Base-by-base conservation (phyloP, 2,329 filamentous ascomycete genomes). In the Penicillium sp. region DNA sequence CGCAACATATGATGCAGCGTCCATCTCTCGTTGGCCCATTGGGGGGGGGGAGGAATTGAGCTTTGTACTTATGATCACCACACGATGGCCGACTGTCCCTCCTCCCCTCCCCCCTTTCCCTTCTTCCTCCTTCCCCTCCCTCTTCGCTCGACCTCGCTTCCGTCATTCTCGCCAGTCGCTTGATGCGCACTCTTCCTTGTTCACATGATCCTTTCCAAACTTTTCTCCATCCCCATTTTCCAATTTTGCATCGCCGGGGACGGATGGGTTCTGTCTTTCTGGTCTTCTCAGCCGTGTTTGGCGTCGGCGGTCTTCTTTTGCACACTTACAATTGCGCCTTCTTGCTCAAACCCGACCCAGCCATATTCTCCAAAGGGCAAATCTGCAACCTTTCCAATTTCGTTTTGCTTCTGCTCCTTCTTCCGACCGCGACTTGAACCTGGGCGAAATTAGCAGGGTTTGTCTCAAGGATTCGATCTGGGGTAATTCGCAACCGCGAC, bases 241-340 rank as follows among this genome's bases (percentile, higher is more conserved):
- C 18, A 18, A 18, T 18, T 18, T 18, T 60, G 56, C 59, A 61
- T 59, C 29, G 48, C 56, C 34, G 58, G 56, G 58, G 56, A 58
- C 32, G 42, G 55, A 56, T 53, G 50, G 54, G 51, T 55, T 60
- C 44, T 56, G 45, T 59, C 52, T 56, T 59, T 59, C 57, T 54
- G 54, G 55, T 39, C 24, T 56, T 56, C 50, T 44, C 55, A 53
- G 50, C 53, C 48, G 48, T 56, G 7, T 8, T 54, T 45, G 57
- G 57, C 56, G 57, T 59, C 55, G 53, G 51, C 48, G 50, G 54
- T 39, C 29, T 53, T 36, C 29, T 32, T 18, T 38, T 35, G 34
- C 42, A 37, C 34, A 33, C 13, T 28, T 13, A 43, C 36, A 45
- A 39, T 18, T 18, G 7, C 26, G 3, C 12, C 11, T 7, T 9